Base-by-base conservation (phyloP, 1,284 basidiomycete genomes). In the Chalciporus sp. region DNA sequence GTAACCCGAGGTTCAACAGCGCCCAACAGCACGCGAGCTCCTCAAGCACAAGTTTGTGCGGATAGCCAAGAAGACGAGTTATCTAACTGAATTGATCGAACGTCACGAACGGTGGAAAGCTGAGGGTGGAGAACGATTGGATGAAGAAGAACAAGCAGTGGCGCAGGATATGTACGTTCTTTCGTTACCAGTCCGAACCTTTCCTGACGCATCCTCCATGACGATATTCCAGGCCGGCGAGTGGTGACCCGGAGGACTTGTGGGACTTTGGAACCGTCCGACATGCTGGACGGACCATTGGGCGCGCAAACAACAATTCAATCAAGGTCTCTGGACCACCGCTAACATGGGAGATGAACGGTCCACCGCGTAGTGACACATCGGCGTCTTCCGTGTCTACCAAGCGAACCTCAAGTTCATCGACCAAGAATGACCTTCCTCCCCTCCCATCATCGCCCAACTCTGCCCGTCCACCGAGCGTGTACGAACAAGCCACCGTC, bases 181-280 rank as follows among this genome's bases (percentile, higher is more conserved):
- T 4, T 41, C 20, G 17, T 14, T 31, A 1, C 19, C 31, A 44
- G 23, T 3, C 23, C 23, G 23, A 70, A 57, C 79, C 72, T 20
- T 41, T 46, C 26, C 19, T 23, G 44, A 48, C 28, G 8, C 26
- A 26, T 39, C 23, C 35, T 42, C 19, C 27, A 33, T 10, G 49
- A 6, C 42, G 33, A 27, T 35, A 29, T 45, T 57, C 41, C 68
- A 92, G 81, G 42, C 74, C 78, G 47, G 67, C 73, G 23, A 76
- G 76, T 51, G 80, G 78, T 35, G 90, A 92, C 56, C 78, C 81
- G 7, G 93, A 95, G 57, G 94, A 95, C 60, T 75, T 96, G 26
- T 98, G 95, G 95, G 95, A 97, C 71, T 98, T 97, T 77, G 90
- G 93, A 20, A 95, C 92, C 14, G 85, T 95, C 47, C 86, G 89